A percentile compares a stretch with the other conserved stretches of the same genome.
These are phyloP conservation scores for Dactylellina sp. DNA, from an alignment of 2,329 filamentous ascomycete species.

Conservation along the genomic window DNA sequence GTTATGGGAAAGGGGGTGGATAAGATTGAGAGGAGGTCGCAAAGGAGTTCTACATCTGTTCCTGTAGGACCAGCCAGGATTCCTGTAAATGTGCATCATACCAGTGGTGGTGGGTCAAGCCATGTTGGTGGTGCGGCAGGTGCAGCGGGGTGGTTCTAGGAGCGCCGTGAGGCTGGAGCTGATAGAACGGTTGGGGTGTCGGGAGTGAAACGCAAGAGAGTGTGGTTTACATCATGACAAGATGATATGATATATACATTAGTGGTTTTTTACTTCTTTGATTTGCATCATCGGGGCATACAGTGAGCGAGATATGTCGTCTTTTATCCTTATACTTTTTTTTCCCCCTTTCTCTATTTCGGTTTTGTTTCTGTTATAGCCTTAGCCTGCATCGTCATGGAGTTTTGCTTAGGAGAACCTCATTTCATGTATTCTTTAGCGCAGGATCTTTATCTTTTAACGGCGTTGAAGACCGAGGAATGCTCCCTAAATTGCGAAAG, in stretches of 20 bases:
- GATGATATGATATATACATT: neutral
- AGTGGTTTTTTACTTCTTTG: conserved; percentile 3
- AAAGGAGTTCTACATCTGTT: neutral
- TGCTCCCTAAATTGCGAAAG: conserved; percentile 3
- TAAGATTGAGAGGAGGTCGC: neutral
- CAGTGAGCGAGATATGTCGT: conserved; percentile 13
- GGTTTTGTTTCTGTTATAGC: conserved; percentile 8
- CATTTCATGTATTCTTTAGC: conserved; percentile 48
- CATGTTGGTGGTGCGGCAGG: conserved; percentile 8
- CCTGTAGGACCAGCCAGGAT: conserved; percentile 4
- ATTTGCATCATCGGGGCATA: neutral
- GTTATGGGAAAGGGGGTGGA: conserved; percentile 29
- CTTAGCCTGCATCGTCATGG: conserved; percentile 50
- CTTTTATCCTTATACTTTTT: neutral
- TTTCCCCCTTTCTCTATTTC: too few relatives aligned
- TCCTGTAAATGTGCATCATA: conserved; percentile 40
- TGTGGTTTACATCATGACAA: neutral
- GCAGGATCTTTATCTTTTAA: conserved; percentile 22
- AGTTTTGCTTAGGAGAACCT: conserved; percentile 35
- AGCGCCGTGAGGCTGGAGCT: conserved; percentile 7
- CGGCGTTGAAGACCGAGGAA: conserved; percentile 33
- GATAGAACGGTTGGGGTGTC: conserved; percentile 7
- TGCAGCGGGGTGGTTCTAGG: conserved; percentile 52
- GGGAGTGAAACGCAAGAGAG: conserved; percentile 21
- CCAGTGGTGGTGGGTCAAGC: neutral